phyloP scores from a whole-genome alignment of 1,284 basidiomycete genomes.

The Pisolithus thermaeus region DNA sequence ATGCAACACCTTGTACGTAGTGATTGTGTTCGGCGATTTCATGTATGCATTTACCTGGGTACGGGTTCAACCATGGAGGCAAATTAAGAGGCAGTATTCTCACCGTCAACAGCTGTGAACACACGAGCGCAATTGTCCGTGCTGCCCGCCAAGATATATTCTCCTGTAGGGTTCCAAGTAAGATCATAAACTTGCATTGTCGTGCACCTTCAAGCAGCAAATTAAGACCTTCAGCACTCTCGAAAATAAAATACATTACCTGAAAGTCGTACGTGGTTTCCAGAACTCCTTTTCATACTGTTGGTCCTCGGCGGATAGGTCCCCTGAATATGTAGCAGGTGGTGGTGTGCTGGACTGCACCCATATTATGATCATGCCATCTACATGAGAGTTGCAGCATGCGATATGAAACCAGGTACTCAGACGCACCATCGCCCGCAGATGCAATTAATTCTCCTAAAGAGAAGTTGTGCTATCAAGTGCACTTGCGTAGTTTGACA shows the following conservation, averaged over 20 bases:
- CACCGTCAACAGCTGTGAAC: conserved; percentile 74
- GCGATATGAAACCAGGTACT: conserved; percentile 5
- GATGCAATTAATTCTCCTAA: conserved; percentile 86
- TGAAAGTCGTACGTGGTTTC: conserved; percentile 86
- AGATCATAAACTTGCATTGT: conserved; percentile 96
- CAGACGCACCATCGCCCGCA: conserved; percentile 82
- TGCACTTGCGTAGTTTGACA: neutral
- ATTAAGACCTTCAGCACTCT: neutral
- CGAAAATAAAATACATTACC: conserved; percentile 41
- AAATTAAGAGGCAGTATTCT: conserved; percentile 12
- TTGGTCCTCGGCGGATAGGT: conserved; percentile 68
- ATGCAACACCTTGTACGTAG: conserved; percentile 94
- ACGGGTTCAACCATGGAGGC: conserved; percentile 8
- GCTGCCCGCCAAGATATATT: conserved; percentile 90
- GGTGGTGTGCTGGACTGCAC: conserved; percentile 74
- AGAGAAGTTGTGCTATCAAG: conserved; percentile 4
- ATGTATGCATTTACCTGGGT: conserved; percentile 69
- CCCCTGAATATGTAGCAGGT: conserved; percentile 69
- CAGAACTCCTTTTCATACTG: conserved; percentile 93
- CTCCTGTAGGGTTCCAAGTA: conserved; percentile 94
- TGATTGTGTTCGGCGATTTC: conserved; percentile 89
- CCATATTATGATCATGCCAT: conserved; percentile 98
- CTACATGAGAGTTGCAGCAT: conserved; percentile 37
- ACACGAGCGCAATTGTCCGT: conserved; percentile 94
- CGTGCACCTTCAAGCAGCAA: conserved; percentile 50